Conservation (phyloP, 345 rosid species). For the Tarenaya hassleriana region DNA sequence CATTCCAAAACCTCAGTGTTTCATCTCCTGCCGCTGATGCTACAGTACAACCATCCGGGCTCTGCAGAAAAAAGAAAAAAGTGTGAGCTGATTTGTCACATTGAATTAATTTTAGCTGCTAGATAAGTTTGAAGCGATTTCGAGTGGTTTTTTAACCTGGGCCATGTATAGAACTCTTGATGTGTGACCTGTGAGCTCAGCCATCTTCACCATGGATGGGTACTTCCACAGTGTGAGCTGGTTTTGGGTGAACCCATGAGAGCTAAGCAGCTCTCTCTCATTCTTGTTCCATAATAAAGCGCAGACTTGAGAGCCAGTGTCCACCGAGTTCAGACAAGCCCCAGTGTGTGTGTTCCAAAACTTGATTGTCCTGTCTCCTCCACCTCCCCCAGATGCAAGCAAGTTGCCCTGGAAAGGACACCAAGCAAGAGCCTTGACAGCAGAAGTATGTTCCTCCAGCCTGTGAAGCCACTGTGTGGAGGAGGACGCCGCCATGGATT, state of each 20-base stretch:
- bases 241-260: background rate
- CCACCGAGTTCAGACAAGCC: conserved; percentile 5
- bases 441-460: conserved; percentile 34
- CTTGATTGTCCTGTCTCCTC: background rate
- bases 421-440: conserved; percentile 45
- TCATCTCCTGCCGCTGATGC: conserved; percentile 2
- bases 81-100: conserved; percentile 5
- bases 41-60: conserved; percentile 2
- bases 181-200: conserved; percentile 5
- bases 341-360: conserved; percentile 4
- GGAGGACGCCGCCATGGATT: conserved; percentile 21
- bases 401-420: conserved; percentile 23
- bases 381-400: conserved; percentile 4
- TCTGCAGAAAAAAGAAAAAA: conserved; percentile 29
- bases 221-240: conserved; percentile 1
- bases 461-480: conserved; percentile 38
- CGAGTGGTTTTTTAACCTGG: no score
- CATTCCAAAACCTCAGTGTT: conserved; percentile 2
- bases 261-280: conserved; percentile 5
- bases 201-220: background rate
- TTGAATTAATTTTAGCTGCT: no score
- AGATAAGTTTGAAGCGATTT: no score
- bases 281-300: conserved; percentile 4
- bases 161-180: conserved; percentile 2
- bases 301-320: conserved; percentile 1